phyloP scores from a whole-genome alignment of 805 yeast genomes.

The Kuraishia molischiana region DNA sequence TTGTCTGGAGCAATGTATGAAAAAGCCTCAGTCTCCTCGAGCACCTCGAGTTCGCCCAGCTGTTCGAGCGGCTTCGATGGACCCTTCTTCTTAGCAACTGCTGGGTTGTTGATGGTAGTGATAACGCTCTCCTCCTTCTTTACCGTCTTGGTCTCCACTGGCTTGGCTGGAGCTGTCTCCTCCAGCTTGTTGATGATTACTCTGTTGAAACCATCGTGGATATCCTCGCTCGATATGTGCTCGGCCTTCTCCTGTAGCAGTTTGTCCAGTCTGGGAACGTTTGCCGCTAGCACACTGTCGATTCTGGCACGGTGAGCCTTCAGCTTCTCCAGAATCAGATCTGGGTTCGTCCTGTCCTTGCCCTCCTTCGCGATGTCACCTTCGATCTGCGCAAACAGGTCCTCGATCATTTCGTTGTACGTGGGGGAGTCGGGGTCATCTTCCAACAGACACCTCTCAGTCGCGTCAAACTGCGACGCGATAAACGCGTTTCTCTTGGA shows the following conservation, averaged over 20 bases:
- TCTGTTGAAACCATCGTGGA: conserved; percentile 85
- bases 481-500: conserved; percentile 30
- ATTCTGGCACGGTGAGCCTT: conserved; percentile 63
- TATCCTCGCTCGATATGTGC: conserved; percentile 83
- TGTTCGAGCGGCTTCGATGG: conserved; percentile 23
- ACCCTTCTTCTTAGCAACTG: conserved; percentile 4
- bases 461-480: conserved; percentile 41
- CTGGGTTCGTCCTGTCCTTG: conserved; percentile 31
- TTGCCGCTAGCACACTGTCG: conserved; percentile 52
- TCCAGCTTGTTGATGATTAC: conserved; percentile 63
- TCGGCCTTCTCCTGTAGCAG: conserved; percentile 60
- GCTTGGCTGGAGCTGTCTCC: conserved; percentile 7
- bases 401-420: conserved; percentile 89
- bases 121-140: neutral
- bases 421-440: conserved; percentile 37
- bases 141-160: conserved; percentile 6
- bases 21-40: conserved; percentile 58
- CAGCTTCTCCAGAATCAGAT: conserved; percentile 28
- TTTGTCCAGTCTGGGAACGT: conserved; percentile 54
- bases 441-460: conserved; percentile 38
- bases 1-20: conserved; percentile 44
- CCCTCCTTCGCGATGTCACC: conserved; percentile 44
- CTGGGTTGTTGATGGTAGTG: conserved; percentile 2
- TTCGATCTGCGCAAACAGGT: conserved; percentile 68
- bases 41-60: conserved; percentile 41